Evolutionary conservation across 78 protist species (phyloP).

Genomic region (Protostelium mycophagum): DNA sequence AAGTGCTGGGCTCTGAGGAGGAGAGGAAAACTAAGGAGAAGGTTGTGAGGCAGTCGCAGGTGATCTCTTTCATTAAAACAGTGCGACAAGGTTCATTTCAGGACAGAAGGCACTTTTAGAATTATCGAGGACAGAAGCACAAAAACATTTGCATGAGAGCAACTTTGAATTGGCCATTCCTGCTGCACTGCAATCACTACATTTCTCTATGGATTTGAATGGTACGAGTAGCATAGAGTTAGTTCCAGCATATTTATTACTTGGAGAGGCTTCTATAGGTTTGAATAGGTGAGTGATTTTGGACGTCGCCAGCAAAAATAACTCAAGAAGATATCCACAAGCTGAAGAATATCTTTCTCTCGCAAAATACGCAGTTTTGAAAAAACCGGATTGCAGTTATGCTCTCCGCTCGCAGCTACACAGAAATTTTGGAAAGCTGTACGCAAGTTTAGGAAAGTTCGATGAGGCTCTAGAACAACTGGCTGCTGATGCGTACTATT

Average conservation of each 20-base stretch:
- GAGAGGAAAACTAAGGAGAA: background rate
- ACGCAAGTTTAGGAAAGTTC: background rate
- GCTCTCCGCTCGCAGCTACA: background rate
- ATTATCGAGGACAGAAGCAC: background rate
- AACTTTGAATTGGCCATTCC: background rate
- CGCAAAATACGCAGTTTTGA: background rate
- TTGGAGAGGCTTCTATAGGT: background rate
- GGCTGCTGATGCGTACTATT: background rate
- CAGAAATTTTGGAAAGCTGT: background rate
- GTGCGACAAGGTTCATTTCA: background rate
- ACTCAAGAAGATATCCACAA: background rate
- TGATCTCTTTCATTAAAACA: background rate
- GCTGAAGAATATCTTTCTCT: background rate
- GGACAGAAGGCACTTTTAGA: background rate
- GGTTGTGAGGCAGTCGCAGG: background rate
- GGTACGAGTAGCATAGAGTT: background rate
- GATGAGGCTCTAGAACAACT: background rate
- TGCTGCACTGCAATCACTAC: background rate
- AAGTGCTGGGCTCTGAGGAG: background rate
- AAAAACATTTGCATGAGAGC: background rate
- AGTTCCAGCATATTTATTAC: background rate
- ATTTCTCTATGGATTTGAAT: background rate
- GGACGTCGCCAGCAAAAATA: background rate
- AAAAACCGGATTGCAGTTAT: background rate
- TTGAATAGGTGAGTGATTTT: background rate